Percentiles rank a stretch among this genome's conserved stretches.
Conservation (phyloP, 2,329 filamentous ascomycete genomes). For the Penicillium sp. region DNA sequence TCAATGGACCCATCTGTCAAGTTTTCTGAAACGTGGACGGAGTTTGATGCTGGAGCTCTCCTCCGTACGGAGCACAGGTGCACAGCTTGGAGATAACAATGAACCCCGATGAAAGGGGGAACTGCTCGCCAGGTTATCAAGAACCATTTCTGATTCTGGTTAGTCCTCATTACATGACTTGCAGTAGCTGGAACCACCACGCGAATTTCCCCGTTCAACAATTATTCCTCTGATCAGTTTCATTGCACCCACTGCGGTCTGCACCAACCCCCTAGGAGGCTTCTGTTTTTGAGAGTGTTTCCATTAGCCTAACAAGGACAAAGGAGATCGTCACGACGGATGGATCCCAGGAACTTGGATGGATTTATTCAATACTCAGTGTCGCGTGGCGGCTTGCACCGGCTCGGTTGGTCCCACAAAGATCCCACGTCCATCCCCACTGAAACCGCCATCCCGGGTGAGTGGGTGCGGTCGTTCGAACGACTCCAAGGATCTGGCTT, state of each 20-base stretch:
- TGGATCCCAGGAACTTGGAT: not conserved
- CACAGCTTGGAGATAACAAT: too few species aligned
- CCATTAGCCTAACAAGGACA: too few species aligned
- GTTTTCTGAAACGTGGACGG: not conserved
- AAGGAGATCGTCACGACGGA: not conserved
- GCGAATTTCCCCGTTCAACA: not conserved
- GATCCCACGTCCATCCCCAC: not conserved
- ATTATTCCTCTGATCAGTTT: too few species aligned
- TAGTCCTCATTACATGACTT: not conserved
- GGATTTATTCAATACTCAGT: not conserved
- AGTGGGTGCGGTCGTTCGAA: not conserved
- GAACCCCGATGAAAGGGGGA: not conserved
- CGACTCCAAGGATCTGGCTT: not conserved
- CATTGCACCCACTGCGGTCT: too few species aligned
- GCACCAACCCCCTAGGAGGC: too few species aligned
- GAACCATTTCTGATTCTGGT: not conserved
- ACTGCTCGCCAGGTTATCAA: not conserved
- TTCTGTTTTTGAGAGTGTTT: too few species aligned
- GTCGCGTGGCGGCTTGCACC: not conserved
- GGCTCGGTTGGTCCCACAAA: not conserved
- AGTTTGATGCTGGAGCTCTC: not conserved
- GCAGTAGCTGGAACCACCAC: too few species aligned
- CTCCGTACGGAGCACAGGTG: too few species aligned
- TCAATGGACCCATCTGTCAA: not conserved
- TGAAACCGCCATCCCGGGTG: not conserved